Base-by-base conservation (phyloP, 2,329 filamentous ascomycete genomes). In the Diaporthe citri region DNA sequence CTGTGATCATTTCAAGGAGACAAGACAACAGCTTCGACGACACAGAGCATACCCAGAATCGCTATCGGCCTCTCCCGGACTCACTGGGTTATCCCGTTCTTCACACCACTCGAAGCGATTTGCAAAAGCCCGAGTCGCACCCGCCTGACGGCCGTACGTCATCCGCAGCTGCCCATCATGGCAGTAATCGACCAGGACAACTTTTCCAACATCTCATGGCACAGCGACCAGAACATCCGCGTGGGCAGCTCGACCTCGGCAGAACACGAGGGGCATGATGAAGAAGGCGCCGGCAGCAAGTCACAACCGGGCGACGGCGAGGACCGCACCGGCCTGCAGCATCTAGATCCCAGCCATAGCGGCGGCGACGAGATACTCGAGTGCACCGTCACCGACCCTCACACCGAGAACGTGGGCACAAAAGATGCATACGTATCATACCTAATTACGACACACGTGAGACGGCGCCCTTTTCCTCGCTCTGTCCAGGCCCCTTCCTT, bases 361-460 rank as follows among this genome's bases (percentile, higher is more conserved):
- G 93, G 93, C 76, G 93, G 93, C 76, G 89, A 88, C 51, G 96
- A 97, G 78, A 89, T 91, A 74, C 89, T 99, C 57, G 94, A 97
- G 81, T 98, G 96, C 82, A 91, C 87, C 25, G 96, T 99, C 25
- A 91, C 92, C 72, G 90, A 93, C 75, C 95, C 97, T 28, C 90
- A 96, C 84, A 98, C 98, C 85, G 97, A 98, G 87, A 97, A 96
- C 81, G 95, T 98, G 81, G 96, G 97, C 64, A 97, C 96, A 75
- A 98, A 98, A 84, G 97, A 98, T 85, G 94, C 95, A 72, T 99
- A 97, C 86, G 93, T 98, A 75, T 98, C 97, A 15, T 99, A 99
- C 83, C 88, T 97, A 67, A 94, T 99, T 78, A 97, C 94, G 59
- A 98, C 97, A 71, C 89, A 96, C 85, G 96, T 97, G 87, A 74